Base-by-base conservation (phyloP, 225 moss, liverwort and hornwort species). In the Bryum argenteum region DNA sequence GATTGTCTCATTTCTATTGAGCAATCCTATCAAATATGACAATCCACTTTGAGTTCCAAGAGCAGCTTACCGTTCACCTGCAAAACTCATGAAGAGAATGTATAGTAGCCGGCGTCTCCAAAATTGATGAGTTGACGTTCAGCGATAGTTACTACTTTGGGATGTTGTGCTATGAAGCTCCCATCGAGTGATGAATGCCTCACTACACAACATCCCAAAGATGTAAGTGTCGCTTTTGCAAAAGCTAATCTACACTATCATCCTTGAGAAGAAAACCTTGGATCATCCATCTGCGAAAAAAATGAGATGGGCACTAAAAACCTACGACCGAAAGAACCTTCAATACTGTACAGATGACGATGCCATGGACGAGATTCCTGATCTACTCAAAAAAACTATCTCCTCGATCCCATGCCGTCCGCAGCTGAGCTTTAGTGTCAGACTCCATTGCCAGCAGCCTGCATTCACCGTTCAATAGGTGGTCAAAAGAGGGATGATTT, bases 81-180 rank as follows among this genome's bases (percentile, higher is more conserved):
- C 33, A 33, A 33, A 33, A 33, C 33, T 33, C 33, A 33, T 33
- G 5, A 33, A 33, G 33, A 3, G 33, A 6, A 6, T 33, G 33
- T 33, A n/a, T n/a, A n/a, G n/a, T n/a, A n/a, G n/a, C 33, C 33
- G 4, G 33, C 2, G 33, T 2, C 33, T 33, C 33, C 33, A 33
- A 33, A n/a, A 33, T 33, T 33, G 33, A 33, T 33, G 33, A 33
- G 33, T 56, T 47, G 47, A 57, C 10, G 19, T 63, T 17, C 23
- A 66, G 74, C 48, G 58, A 66, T 39, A 9, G 22, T 58, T 48
- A 74, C 58, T 58, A 66, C 74, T 74, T 74, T 50, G 66, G 38
- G 66, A 74, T 74, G 74, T 66, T 74, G 21, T 74, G 66, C 37
- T 66, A 74, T 48, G 66, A 74, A 58, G 74, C 38, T 50, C 38